A percentile compares a stretch with the other conserved stretches of the same genome.
Conservation (phyloP, 768 basidiomycete species). For the Tulasnella sp. region DNA sequence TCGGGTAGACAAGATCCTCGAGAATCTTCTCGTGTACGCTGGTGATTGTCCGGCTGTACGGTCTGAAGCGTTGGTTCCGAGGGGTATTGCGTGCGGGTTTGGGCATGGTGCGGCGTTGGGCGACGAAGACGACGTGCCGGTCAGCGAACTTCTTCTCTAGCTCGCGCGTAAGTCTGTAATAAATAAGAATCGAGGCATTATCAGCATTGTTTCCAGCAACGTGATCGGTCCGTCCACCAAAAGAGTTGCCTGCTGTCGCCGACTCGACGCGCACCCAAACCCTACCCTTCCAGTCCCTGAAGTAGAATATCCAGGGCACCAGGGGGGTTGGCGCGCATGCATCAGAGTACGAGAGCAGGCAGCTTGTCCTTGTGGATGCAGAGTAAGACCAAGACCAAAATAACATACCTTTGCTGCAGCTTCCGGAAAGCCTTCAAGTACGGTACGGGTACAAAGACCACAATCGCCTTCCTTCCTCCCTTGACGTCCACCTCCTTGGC, state of each 20-base stretch:
- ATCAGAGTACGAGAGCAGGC: too few relatives aligned
- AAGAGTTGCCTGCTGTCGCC: too few relatives aligned
- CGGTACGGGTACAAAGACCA: slow-evolving; percentile 95
- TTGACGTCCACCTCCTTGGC: slow-evolving; percentile 98
- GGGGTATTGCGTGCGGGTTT: slow-evolving; percentile 92
- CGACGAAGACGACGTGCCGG: slow-evolving; percentile 97
- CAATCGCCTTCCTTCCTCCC: slow-evolving; percentile 98
- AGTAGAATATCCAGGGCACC: background rate
- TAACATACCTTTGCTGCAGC: slow-evolving; percentile 77
- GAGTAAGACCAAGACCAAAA: too few relatives aligned
- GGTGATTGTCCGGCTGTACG: slow-evolving; percentile 92
- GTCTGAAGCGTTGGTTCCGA: slow-evolving; percentile 82
- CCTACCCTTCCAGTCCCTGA: too few relatives aligned
- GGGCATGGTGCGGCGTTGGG: slow-evolving; percentile 95
- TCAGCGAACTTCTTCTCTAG: slow-evolving; percentile 99
- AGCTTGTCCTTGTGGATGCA: too few relatives aligned
- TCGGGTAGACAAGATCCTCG: slow-evolving; percentile 97
- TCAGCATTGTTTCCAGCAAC: too few relatives aligned
- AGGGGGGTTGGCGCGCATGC: too few relatives aligned
- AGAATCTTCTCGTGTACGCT: slow-evolving; percentile 96
- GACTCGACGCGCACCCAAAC: too few relatives aligned
- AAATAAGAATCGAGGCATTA: too few relatives aligned
- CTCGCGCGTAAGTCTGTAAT: slow-evolving; percentile 82
- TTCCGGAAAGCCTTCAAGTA: slow-evolving; percentile 98
- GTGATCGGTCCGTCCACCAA: too few relatives aligned